Evolutionary conservation across 1,284 basidiomycete species (phyloP).

Genomic region (Salmacisia buchloeana): DNA sequence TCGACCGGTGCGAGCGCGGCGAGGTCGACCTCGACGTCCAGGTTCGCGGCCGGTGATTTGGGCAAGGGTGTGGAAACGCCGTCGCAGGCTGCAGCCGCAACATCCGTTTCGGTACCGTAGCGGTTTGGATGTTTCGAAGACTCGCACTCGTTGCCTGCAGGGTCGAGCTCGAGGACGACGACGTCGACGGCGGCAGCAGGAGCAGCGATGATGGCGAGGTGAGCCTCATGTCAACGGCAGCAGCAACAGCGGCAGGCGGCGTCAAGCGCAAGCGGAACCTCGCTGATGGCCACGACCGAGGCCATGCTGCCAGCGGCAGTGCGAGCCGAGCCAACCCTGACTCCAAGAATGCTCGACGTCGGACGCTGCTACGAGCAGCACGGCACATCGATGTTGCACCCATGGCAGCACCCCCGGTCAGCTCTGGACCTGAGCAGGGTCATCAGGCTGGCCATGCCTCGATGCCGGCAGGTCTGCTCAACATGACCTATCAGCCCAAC

Average conservation of each 20-base stretch:
- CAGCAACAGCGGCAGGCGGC: too few species aligned
- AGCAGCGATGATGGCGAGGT: background rate
- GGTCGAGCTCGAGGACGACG: background rate
- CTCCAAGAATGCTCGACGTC: background rate
- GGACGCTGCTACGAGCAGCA: background rate
- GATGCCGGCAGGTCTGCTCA: background rate
- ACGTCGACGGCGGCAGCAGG: background rate
- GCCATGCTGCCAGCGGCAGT: background rate
- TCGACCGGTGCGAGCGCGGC: background rate
- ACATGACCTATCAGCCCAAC: background rate
- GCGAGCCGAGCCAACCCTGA: too few species aligned
- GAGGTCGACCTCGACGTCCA: background rate
- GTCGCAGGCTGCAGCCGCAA: background rate
- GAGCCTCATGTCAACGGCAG: background rate
- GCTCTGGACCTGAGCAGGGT: too few species aligned
- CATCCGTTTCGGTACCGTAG: background rate
- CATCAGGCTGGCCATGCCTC: constrained; percentile 7
- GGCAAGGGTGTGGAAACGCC: background rate
- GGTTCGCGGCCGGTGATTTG: too few species aligned
- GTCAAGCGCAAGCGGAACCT: background rate
- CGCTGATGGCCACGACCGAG: background rate
- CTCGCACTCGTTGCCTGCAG: background rate
- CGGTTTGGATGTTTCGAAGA: background rate
- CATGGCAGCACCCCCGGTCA: constrained; percentile 14
- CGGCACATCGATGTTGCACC: background rate